These are phyloP conservation scores for Chamaecyparis obtusa DNA, from an alignment of 75 land plant species.

Conservation along the genomic window DNA sequence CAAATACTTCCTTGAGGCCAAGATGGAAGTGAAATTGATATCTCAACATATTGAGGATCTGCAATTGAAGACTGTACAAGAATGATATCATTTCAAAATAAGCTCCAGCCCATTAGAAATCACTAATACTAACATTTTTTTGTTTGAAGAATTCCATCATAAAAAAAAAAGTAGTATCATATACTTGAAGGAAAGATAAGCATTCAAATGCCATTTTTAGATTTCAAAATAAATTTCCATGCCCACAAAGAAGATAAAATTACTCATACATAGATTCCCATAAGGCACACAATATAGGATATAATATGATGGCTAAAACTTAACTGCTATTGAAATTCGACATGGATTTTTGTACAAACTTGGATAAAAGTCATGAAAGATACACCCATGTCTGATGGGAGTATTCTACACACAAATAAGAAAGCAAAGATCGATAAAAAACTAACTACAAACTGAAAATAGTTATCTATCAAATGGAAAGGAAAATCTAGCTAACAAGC, in stretches of 20 bases:
- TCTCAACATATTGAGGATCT: conserved; percentile 57
- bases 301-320: neutral
- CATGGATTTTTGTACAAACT: neutral
- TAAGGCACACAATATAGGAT: neutral
- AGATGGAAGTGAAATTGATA: conserved; percentile 76
- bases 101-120: neutral
- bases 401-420: neutral
- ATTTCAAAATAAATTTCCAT: neutral
- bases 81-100: neutral
- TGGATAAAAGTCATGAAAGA: neutral
- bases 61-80: conserved; percentile 61
- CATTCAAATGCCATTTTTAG: neutral
- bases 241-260: neutral
- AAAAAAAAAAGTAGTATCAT: neutral
- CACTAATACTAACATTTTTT: neutral
- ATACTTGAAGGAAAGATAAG: neutral
- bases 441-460: neutral
- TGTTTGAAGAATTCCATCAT: neutral
- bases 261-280: neutral
- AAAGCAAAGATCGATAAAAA: neutral
- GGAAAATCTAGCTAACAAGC: too few species aligned
- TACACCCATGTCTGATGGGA: neutral
- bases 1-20: conserved; percentile 82
- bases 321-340: neutral
- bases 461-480: neutral